Conservation (phyloP, 345 rosid genomes). For the Populus alba region DNA sequence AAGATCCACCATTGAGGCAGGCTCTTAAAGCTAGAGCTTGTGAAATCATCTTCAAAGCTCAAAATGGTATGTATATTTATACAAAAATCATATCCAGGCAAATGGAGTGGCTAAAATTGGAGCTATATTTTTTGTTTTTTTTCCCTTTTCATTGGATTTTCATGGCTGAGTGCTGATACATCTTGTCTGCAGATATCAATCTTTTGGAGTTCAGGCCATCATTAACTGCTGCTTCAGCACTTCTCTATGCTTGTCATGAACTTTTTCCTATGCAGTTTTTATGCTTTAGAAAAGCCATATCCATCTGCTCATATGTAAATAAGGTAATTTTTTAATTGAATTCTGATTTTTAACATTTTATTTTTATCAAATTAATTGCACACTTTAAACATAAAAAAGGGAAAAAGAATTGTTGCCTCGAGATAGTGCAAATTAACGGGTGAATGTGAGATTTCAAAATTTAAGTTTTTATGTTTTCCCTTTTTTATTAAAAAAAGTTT, state of each 20-base stretch:
- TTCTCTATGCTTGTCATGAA: slow-evolving; percentile 57
- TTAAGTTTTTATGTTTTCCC: neutral
- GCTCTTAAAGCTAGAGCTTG: slow-evolving; percentile 54
- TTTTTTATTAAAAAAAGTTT: no score
- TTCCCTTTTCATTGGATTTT: neutral
- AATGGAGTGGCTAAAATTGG: neutral
- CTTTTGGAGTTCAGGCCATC: slow-evolving; percentile 76
- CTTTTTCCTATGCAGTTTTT: slow-evolving; percentile 50
- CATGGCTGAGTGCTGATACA: neutral
- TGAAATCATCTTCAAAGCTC: slow-evolving; percentile 60
- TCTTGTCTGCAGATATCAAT: slow-evolving; percentile 40
- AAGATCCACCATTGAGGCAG: slow-evolving; percentile 42
- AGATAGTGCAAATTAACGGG: neutral
- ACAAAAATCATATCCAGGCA: neutral
- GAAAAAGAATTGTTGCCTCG: neutral
- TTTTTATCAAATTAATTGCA: neutral
- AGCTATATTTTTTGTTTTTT: neutral
- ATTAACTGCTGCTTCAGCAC: slow-evolving; percentile 61
- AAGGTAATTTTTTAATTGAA: slow-evolving; percentile 37
- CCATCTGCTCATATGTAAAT: slow-evolving; percentile 53
- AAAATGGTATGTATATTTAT: slow-evolving; percentile 36
- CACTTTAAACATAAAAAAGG: neutral
- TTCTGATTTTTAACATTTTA: neutral
- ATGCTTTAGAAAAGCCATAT: slow-evolving; percentile 42
- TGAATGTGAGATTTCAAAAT: neutral